Evolutionary conservation across 2,329 filamentous ascomycete species (phyloP).

Genomic region (Trematosphaeria pertusa): DNA sequence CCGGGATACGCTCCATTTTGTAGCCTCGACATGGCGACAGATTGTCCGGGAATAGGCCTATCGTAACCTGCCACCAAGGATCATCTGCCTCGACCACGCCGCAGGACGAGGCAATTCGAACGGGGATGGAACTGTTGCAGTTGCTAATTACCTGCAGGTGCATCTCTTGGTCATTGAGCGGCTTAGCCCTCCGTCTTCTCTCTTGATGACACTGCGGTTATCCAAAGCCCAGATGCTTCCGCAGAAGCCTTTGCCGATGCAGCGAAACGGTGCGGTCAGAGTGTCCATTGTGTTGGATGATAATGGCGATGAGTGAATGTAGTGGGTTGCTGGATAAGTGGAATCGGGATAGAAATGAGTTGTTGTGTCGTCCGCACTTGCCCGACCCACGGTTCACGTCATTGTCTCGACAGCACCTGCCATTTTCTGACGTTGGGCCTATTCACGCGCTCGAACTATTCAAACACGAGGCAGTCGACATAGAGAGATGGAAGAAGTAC

Average conservation of each 20-base stretch:
- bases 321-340: too few species aligned
- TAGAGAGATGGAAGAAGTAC: too few species aligned
- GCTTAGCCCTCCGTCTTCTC: slow-evolving; percentile 14
- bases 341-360: too few species aligned
- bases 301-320: too few species aligned
- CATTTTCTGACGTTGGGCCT: too few species aligned
- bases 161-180: slow-evolving; percentile 19
- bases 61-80: neutral
- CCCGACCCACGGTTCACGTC: too few species aligned
- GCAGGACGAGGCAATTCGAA: slow-evolving; percentile 1
- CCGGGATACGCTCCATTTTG: slow-evolving; percentile 14
- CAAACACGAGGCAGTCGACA: too few species aligned
- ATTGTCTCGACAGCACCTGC: too few species aligned
- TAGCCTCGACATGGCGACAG: slow-evolving; percentile 1
- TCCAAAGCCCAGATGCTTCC: slow-evolving; percentile 17
- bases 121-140: neutral
- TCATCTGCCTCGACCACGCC: slow-evolving; percentile 3
- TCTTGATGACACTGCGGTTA: slow-evolving; percentile 9
- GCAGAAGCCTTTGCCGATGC: slow-evolving; percentile 21
- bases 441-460: too few species aligned
- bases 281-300: too few species aligned
- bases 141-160: slow-evolving; percentile 8
- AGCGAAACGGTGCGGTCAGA: slow-evolving; percentile 4
- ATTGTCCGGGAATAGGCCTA: slow-evolving; percentile 30
- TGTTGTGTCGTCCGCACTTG: too few species aligned